Conservation (phyloP, 83 land plant genomes). For the Picea mariana region DNA sequence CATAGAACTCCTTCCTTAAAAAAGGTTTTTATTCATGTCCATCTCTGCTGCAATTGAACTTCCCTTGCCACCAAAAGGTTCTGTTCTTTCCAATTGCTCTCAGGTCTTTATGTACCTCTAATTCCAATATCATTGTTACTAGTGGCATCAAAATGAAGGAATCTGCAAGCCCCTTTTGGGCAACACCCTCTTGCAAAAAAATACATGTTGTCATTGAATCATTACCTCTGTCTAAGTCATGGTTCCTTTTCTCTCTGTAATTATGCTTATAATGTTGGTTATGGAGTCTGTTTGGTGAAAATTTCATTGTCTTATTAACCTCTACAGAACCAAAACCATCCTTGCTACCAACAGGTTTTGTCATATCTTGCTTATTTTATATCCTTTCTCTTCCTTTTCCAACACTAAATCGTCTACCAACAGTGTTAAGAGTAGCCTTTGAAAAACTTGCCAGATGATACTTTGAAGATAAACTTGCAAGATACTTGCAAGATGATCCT, state of each 20-base stretch:
- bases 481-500: conserved; percentile 14
- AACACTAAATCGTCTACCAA: conserved; percentile 8
- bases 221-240: conserved; percentile 7
- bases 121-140: neutral
- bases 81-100: neutral
- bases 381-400: neutral
- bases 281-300: conserved; percentile 2
- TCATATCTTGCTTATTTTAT: neutral
- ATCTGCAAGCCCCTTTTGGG: conserved; percentile 52
- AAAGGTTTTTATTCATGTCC: neutral
- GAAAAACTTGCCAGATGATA: neutral
- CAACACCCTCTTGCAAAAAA: conserved; percentile 61
- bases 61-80: neutral
- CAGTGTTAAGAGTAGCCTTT: conserved; percentile 19
- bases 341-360: conserved; percentile 4
- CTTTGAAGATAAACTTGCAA: neutral
- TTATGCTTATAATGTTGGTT: conserved; percentile 2
- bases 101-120: neutral
- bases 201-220: conserved; percentile 28
- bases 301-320: neutral
- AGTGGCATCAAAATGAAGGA: conserved; percentile 32
- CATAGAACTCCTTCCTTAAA: neutral
- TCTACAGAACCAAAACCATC: neutral
- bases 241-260: neutral
- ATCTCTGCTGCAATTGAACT: neutral